These are phyloP conservation scores for Thalassiosira oceanica DNA, from an alignment of 352 stramenopile genomes.

Conservation along the genomic window DNA sequence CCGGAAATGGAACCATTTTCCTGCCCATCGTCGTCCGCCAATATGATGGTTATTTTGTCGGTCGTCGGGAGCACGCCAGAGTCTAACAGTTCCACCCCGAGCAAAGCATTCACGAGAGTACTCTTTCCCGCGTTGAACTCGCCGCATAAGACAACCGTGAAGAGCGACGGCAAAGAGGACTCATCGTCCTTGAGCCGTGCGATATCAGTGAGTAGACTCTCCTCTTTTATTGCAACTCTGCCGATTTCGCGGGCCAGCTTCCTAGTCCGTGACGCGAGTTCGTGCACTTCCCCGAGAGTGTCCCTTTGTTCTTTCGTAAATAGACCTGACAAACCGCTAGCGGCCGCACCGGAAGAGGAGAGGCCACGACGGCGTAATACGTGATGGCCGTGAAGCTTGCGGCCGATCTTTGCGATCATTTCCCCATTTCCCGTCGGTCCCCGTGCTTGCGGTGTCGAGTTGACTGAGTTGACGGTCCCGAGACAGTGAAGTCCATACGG, in stretches of 20 bases:
- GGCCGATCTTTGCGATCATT: not conserved
- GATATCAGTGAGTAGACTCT: constrained; percentile 40
- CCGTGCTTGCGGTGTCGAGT: too few species aligned
- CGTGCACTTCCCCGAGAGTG: constrained; percentile 53
- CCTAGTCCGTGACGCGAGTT: constrained; percentile 44
- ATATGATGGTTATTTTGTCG: constrained; percentile 70
- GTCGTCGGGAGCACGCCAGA: constrained; percentile 75
- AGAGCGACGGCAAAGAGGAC: constrained; percentile 50
- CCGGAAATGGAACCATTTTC: constrained; percentile 6
- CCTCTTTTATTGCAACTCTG: constrained; percentile 33
- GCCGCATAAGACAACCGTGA: constrained; percentile 79
- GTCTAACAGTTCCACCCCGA: constrained; percentile 69
- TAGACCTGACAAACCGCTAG: constrained; percentile 42
- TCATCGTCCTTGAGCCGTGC: constrained; percentile 18
- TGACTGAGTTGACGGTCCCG: too few species aligned
- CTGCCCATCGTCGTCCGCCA: constrained; percentile 15
- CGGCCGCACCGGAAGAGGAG: not conserved
- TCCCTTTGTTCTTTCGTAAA: constrained; percentile 58
- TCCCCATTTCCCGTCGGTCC: too few species aligned
- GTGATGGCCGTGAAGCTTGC: not conserved
- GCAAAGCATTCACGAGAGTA: constrained; percentile 78
- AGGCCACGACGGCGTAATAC: not conserved
- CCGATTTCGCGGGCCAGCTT: constrained; percentile 48
- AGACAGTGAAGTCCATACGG: too few species aligned
- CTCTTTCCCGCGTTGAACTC: constrained; percentile 82